These are phyloP conservation scores for Solanum okadae DNA, from an alignment of 257 asterid genomes.

Conservation along the genomic window DNA sequence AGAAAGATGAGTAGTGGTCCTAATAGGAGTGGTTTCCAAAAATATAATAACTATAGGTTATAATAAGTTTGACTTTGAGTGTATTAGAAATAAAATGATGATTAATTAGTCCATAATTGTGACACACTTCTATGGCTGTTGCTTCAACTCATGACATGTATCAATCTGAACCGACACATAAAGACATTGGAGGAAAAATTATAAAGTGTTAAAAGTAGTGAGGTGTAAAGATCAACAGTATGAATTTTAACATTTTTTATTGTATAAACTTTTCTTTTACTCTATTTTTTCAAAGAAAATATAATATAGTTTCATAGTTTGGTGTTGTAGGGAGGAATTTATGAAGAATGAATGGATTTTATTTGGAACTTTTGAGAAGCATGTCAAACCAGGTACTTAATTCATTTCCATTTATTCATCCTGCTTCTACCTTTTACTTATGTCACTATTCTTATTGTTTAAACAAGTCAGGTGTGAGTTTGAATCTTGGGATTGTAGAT, in stretches of 20 bases:
- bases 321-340: conserved; percentile 39
- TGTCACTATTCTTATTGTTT: neutral
- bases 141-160: conserved; percentile 45
- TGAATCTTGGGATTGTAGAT: neutral
- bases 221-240: conserved; percentile 10
- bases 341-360: conserved; percentile 23
- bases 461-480: neutral
- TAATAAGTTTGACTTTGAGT: neutral
- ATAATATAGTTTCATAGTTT: neutral
- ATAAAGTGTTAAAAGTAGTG: neutral
- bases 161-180: conserved; percentile 19
- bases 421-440: neutral
- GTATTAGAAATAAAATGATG: neutral
- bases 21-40: conserved; percentile 50
- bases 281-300: neutral
- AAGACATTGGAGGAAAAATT: conserved; percentile 4
- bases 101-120: conserved; percentile 9
- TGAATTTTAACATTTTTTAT: neutral
- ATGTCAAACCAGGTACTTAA: conserved; percentile 36
- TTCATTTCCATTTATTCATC: neutral
- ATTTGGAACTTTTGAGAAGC: conserved; percentile 27
- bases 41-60: conserved; percentile 3
- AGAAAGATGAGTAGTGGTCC: conserved; percentile 27
- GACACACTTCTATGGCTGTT: conserved; percentile 41
- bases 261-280: neutral